phyloP scores from a whole-genome alignment of 495 filamentous ascomycete species.

The Opeltia flavorubescens region DNA sequence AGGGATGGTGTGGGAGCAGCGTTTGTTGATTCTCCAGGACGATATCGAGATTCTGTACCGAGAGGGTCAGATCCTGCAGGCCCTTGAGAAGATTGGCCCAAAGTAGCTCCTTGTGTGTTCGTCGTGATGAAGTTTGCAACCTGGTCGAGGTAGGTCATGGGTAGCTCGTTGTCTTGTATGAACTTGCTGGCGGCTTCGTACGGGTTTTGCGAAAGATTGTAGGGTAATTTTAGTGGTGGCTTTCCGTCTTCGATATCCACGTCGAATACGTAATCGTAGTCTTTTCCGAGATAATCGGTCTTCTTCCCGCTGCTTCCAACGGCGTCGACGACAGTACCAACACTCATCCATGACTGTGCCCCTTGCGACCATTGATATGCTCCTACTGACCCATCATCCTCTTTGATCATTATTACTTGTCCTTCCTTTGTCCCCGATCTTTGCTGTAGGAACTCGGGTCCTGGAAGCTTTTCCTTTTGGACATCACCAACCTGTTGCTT shows the following conservation, averaged over 20 bases:
- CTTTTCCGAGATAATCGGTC: slow-evolving; percentile 62
- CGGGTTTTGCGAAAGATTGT: slow-evolving; percentile 82
- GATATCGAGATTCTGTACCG: slow-evolving; percentile 64
- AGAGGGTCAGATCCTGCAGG: slow-evolving; percentile 50
- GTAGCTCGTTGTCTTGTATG: slow-evolving; percentile 78
- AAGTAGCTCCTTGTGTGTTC: slow-evolving; percentile 74
- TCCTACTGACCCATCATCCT: slow-evolving; percentile 62
- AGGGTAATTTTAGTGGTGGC: slow-evolving; percentile 85
- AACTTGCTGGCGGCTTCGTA: slow-evolving; percentile 89
- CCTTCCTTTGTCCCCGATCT: slow-evolving; percentile 84
- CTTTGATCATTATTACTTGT: slow-evolving; percentile 79
- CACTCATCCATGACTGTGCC: slow-evolving; percentile 59
- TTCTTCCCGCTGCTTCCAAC: slow-evolving; percentile 67
- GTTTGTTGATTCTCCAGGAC: slow-evolving; percentile 45
- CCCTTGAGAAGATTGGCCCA: slow-evolving; percentile 41
- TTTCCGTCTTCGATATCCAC: slow-evolving; percentile 96
- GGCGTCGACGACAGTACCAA: slow-evolving; percentile 87
- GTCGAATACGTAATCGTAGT: slow-evolving; percentile 97
- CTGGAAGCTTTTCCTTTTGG: slow-evolving; percentile 81
- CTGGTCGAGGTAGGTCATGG: slow-evolving; percentile 80
- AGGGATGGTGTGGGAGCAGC: slow-evolving; percentile 16
- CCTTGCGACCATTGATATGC: slow-evolving; percentile 68
- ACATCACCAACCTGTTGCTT: slow-evolving; percentile 66
- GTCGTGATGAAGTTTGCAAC: slow-evolving; percentile 86
- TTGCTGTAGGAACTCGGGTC: slow-evolving; percentile 65